Base-by-base conservation (phyloP, 257 asterid species). In the Capsicum chinense region DNA sequence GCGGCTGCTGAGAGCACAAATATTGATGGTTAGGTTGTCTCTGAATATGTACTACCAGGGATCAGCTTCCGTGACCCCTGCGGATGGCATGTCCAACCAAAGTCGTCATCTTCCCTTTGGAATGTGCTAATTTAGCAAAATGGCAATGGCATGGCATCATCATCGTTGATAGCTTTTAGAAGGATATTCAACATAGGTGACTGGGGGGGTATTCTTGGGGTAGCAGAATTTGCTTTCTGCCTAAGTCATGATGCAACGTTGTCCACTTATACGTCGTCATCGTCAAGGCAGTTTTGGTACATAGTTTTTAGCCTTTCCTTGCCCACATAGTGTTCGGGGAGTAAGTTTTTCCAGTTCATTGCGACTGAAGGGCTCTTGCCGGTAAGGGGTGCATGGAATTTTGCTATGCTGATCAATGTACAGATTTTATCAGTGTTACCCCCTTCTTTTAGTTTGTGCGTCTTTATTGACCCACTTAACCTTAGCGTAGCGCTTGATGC, bases 401-500 rank as follows among this genome's bases (percentile, higher is more conserved):
- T 86, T 89, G 86, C 88, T 56, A 58, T 82, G 88, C 83, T 85
- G 63, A 84, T 83, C 83, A 83, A 82, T 93, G 93, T 90, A 90
- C 87, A 90, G 80, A 88, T 80, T 57, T 84, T 78, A 56, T 78
- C 82, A 10, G 44, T 56, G 85, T 83, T 56, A 3, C 58, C 57
- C 42, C 19, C 64, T 26, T 82, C 79, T 80, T 52, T 71, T 68
- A 14, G 64, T 66, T 21, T 66, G 7, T 5, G 68, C 56, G 83
- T 66, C 62, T 79, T 48, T 48, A 58, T 84, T 52, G 76, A 80
- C 83, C 83, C 78, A 44, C 37, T 89, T 76, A 62, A 74, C 86
- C 79, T 73, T 86, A 90, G 64, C 87, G 84, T 90, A 91, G 93
- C 83, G 89, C 84, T 88, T 60, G 86, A 86, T 88, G 79, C 85